Evolutionary conservation across 768 basidiomycete genomes (phyloP), one percentile per base, ranked within the genome.

Genomic region (Podaxis sp.): DNA sequence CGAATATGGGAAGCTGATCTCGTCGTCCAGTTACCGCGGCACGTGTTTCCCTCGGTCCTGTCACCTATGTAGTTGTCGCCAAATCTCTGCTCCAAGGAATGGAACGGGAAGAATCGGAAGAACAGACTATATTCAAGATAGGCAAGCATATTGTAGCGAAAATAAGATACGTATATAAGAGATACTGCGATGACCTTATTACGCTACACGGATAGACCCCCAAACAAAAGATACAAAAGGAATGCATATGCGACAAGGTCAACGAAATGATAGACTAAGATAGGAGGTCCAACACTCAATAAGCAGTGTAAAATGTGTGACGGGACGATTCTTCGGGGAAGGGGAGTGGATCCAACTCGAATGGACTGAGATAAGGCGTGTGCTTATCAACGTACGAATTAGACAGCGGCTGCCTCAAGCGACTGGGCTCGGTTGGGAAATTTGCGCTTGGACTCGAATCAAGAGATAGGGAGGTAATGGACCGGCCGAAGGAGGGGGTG

Each of bases 301-400:
- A 89, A 76, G 54, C 88, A 89, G 75, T 87, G 81, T 74, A 71
- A 65, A 76, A 67, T 75, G 78, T 73, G 75, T 72, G 68, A 17
- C 55, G 61, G 33, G 48, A 63, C 46, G 54, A 51, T 57, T 80
- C 78, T 73, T 80, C 79, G 68, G 86, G 81, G 70, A 88, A 90
- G 52, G 90, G 89, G 61, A 89, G 83, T 40, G 89, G 84, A 68
- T 90, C 88, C 72, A 87, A 76, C 73, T 88, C 86, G 66, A 88
- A 88, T 40, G 81, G 81, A 70, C 84, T 83, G 75, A 87, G 85
- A 68, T 82, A 85, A 48, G 82, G 79, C 74, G 85, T 80, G 77
- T 85, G 77, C 70, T 79, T 77, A 69, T 84, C 82, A 73, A 86
- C 80, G 74, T 85, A 90, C 63, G 92, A 83, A 69, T 85, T 85